phyloP scores from a whole-genome alignment of 306 rosid species.

The Cajanus cajan region DNA sequence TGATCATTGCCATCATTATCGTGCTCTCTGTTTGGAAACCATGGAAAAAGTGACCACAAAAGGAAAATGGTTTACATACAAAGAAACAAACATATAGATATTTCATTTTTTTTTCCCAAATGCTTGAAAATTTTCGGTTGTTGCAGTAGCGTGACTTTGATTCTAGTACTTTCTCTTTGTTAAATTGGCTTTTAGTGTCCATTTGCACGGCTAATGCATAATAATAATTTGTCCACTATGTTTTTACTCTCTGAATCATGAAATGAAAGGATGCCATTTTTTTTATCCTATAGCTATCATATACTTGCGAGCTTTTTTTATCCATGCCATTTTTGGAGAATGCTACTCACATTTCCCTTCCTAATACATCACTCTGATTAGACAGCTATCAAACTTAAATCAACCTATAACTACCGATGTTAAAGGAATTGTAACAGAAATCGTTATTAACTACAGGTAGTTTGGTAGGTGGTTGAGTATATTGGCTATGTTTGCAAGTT shows the following conservation, averaged over 20 bases:
- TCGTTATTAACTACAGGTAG: neutral
- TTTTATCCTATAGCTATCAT: neutral
- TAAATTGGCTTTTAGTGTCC: neutral
- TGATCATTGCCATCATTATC: slow-evolving; percentile 61
- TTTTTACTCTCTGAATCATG: neutral
- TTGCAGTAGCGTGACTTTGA: neutral
- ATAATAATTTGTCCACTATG: neutral
- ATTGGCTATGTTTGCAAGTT: neutral
- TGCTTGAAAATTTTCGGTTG: neutral
- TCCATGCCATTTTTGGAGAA: neutral
- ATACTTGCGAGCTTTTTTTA: neutral
- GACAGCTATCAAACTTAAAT: neutral
- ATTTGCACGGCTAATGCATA: slow-evolving; percentile 18
- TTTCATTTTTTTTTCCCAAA: neutral
- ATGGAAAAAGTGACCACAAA: slow-evolving; percentile 59
- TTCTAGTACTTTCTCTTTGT: neutral
- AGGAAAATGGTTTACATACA: slow-evolving; percentile 16
- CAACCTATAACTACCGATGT: neutral
- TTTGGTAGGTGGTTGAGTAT: neutral
- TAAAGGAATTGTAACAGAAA: neutral
- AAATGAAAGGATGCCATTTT: too few relatives aligned
- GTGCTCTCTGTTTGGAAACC: slow-evolving; percentile 66
- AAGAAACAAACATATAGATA: neutral
- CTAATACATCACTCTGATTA: slow-evolving; percentile 13
- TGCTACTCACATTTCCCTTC: neutral